Evolutionary conservation across 495 filamentous ascomycete species (phyloP).

Genomic region (Cercophora sp.): DNA sequence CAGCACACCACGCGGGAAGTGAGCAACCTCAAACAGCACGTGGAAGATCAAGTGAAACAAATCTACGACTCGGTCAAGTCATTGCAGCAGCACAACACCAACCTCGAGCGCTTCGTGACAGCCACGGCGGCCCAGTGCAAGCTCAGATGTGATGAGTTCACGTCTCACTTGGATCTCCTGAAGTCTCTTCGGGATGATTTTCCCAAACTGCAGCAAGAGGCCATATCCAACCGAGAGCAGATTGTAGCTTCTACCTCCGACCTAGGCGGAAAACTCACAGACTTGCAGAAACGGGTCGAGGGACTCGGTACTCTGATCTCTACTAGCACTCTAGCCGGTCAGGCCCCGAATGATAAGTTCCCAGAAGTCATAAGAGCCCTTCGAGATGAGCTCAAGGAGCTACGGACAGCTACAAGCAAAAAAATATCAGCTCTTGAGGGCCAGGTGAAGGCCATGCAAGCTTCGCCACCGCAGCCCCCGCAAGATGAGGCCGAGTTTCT

Average conservation of each 20-base stretch:
- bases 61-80: constrained; percentile 12
- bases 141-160: constrained; percentile 13
- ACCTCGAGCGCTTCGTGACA: constrained; percentile 13
- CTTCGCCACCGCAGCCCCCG: neutral
- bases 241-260: constrained; percentile 1
- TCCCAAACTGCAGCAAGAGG: constrained; percentile 12
- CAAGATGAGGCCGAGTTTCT: constrained; percentile 9
- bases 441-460: neutral
- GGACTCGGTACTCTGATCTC: neutral
- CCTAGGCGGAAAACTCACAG: constrained; percentile 9
- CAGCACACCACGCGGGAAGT: constrained; percentile 24
- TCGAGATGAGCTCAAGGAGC: constrained; percentile 15
- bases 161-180: constrained; percentile 6
- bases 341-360: no score
- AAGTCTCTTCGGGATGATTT: constrained; percentile 9
- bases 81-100: constrained; percentile 12
- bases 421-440: constrained; percentile 16
- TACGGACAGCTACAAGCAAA: constrained; percentile 9
- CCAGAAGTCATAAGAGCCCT: no score
- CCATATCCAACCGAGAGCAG: constrained; percentile 8
- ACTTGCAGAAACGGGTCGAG: constrained; percentile 12
- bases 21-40: constrained; percentile 9
- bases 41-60: constrained; percentile 16
- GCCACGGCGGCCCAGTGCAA: constrained; percentile 15
- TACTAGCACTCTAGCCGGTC: constrained; percentile 12